Base-by-base conservation (phyloP, 371 early-diverging fungal genomes). In the Syncephalis fuscata region DNA sequence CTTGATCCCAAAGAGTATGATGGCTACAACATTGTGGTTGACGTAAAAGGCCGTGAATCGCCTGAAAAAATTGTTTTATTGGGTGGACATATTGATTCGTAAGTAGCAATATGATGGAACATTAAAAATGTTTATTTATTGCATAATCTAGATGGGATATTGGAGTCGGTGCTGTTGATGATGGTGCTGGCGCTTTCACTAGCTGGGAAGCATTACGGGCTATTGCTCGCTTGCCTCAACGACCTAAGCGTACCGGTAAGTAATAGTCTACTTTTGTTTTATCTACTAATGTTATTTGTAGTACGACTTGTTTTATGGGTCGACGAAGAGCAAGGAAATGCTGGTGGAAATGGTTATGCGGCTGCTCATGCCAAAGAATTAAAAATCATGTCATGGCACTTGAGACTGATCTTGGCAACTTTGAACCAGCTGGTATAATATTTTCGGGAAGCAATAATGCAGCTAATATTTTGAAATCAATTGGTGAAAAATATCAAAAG, bases 1-100 rank as follows among this genome's bases (percentile, higher is more conserved):
- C 57, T 61, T 7, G 51, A 38, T 15, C 43, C 58, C 22, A 39
- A 57, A 26, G 54, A 59, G 44, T 56, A 48, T 27, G 50, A 57
- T 25, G 63, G 65, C 20, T 53, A 62, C 39, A 74, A 74, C 55
- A 54, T 72, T 21, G 61, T 74, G 39, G 57, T 66, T 14, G 75
- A 74, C 24, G 45, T 74, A 32, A 61, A 60, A 48, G 75, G 75
- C 39, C 48, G 60, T 10, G 71, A 69, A 47, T 45, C 26, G 0
- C 66, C 70, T 9, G 63, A 74, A n/a, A 69, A 73, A 42, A 56
- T 72, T 3, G 60, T 74, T n/a, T 59, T 70, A 17, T 43, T n/a
- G 32, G 68, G 74, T 51, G 75, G 75, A 2, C 74, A 73, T 52
- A 67, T 74, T n/a, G 73, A 73, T 49, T 67, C 68, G 32, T 32